These are phyloP conservation scores for Pythium biforme DNA, from an alignment of 352 stramenopile genomes.

Conservation along the genomic window DNA sequence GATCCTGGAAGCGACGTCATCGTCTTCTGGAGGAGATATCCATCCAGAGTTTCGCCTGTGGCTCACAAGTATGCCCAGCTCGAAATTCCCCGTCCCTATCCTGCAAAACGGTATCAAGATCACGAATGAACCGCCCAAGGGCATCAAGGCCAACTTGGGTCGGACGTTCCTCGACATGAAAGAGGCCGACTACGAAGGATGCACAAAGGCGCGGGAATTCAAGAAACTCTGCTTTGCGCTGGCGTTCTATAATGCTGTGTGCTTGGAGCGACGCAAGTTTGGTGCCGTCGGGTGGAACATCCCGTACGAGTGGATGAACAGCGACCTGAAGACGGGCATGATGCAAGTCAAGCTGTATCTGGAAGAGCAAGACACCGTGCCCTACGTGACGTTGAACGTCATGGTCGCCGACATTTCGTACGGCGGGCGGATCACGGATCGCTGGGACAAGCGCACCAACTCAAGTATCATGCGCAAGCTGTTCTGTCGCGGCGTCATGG, in stretches of 20 bases:
- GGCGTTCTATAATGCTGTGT: conserved; percentile 95
- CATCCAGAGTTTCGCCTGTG: conserved; percentile 91
- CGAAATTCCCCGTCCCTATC: conserved; percentile 89
- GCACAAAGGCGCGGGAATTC: conserved; percentile 85
- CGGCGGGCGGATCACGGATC: conserved; percentile 93
- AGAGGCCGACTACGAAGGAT: conserved; percentile 86
- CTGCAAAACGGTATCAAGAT: conserved; percentile 97
- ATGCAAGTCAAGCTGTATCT: conserved; percentile 92
- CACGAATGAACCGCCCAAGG: conserved; percentile 93
- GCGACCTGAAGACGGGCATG: conserved; percentile 93
- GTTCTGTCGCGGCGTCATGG: conserved; percentile 84
- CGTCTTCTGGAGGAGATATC: conserved; percentile 49
- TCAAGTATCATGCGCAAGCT: conserved; percentile 93
- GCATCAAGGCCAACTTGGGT: conserved; percentile 91
- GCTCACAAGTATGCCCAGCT: conserved; percentile 92
- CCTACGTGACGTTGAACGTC: conserved; percentile 93
- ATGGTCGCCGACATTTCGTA: conserved; percentile 96
- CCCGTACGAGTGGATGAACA: conserved; percentile 97
- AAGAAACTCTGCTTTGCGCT: conserved; percentile 94
- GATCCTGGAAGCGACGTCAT: conserved; percentile 70
- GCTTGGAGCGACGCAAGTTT: conserved; percentile 91
- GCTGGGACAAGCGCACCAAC: conserved; percentile 94
- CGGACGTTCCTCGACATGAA: conserved; percentile 94
- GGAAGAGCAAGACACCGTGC: conserved; percentile 92
- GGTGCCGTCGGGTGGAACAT: conserved; percentile 95